phyloP scores from a whole-genome alignment of 345 rosid species.

The Camelina neglecta region DNA sequence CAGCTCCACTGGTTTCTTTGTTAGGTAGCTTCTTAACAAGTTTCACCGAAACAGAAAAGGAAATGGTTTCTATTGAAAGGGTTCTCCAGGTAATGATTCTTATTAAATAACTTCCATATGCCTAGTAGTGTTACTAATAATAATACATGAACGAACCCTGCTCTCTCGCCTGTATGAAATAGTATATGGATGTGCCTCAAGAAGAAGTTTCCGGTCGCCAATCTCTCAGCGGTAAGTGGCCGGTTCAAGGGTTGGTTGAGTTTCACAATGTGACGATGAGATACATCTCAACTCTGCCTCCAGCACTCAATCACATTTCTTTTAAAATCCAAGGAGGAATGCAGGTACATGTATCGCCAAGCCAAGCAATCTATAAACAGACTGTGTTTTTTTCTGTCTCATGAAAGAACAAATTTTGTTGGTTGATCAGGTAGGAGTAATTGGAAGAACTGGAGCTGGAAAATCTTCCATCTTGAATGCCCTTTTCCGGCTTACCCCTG shows the following conservation, averaged over 20 bases:
- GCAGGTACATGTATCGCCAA: slow-evolving; percentile 52
- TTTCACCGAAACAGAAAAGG: slow-evolving; percentile 96
- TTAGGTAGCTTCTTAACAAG: slow-evolving; percentile 88
- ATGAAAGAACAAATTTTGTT: slow-evolving; percentile 6
- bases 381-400: slow-evolving; percentile 18
- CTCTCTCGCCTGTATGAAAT: slow-evolving; percentile 13
- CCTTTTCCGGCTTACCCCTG: slow-evolving; percentile 75
- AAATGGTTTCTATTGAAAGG: slow-evolving; percentile 94
- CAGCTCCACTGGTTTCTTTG: slow-evolving; percentile 83
- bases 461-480: slow-evolving; percentile 90
- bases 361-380: background rate
- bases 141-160: slow-evolving; percentile 16
- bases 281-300: slow-evolving; percentile 72
- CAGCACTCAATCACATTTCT: slow-evolving; percentile 63
- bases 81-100: slow-evolving; percentile 66
- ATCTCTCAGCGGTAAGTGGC: slow-evolving; percentile 65
- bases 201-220: slow-evolving; percentile 64
- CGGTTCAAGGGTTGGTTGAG: slow-evolving; percentile 66
- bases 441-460: slow-evolving; percentile 97
- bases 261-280: slow-evolving; percentile 83
- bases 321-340: slow-evolving; percentile 70
- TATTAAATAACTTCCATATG: background rate
- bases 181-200: slow-evolving; percentile 94
- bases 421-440: slow-evolving; percentile 72
- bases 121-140: slow-evolving; percentile 23